A percentile compares a stretch with the other conserved stretches of the same genome.
Conservation (phyloP, 768 basidiomycete species). For the Lactarius deliciosus region DNA sequence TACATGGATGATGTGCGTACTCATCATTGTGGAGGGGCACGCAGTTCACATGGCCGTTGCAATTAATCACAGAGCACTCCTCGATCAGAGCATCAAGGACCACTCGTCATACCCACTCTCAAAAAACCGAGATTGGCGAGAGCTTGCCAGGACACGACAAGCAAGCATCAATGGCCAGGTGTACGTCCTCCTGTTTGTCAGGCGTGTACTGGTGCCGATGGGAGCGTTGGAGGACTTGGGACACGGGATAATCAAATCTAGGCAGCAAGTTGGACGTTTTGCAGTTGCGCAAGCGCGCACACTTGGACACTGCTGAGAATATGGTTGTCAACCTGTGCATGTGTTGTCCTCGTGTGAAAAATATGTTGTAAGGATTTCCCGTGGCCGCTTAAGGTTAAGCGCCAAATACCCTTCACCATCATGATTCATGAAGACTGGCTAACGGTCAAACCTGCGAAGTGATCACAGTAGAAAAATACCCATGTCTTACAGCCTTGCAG, state of each 20-base stretch:
- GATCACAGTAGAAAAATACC: neutral
- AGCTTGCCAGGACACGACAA: slow-evolving; percentile 65
- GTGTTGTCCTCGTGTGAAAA: too few species aligned
- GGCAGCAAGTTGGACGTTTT: slow-evolving; percentile 66
- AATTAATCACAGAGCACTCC: slow-evolving; percentile 45
- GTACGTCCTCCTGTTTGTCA: slow-evolving; percentile 62
- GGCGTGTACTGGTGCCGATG: slow-evolving; percentile 59
- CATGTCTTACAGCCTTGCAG: neutral
- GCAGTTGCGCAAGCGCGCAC: slow-evolving; percentile 45
- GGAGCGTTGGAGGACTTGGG: slow-evolving; percentile 78
- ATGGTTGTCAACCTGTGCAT: slow-evolving; percentile 31
- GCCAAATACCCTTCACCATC: neutral
- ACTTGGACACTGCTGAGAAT: slow-evolving; percentile 29
- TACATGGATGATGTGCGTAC: too few species aligned
- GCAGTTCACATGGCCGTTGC: slow-evolving; percentile 68
- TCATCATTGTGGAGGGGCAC: slow-evolving; percentile 40
- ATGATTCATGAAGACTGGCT: neutral
- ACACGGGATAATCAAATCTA: slow-evolving; percentile 61
- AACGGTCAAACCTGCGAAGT: neutral
- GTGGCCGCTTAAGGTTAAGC: slow-evolving; percentile 4
- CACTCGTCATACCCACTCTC: slow-evolving; percentile 82
- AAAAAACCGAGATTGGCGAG: slow-evolving; percentile 90
- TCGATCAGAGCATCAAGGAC: slow-evolving; percentile 51
- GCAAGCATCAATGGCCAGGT: slow-evolving; percentile 39
- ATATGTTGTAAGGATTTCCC: slow-evolving; percentile 7